Evolutionary conservation across 306 rosid species (phyloP), one percentile per base, ranked within the genome.

Genomic region (Gastrolobium bilobum): DNA sequence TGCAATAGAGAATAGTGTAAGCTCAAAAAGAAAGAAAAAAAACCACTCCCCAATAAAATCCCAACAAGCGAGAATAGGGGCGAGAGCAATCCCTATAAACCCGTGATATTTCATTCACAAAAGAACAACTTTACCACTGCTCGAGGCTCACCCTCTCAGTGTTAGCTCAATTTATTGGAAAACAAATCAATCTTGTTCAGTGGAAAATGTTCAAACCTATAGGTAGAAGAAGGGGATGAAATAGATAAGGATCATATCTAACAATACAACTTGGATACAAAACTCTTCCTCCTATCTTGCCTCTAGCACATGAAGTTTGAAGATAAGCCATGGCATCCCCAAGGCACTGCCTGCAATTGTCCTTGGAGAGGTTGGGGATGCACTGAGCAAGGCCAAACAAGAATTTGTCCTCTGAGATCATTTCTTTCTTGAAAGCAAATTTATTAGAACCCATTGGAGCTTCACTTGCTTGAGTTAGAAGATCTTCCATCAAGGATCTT

Each of bases 351-450:
- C 6, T 79, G 77, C 82, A 79, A 8, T 37, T 59, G 2, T 79
- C 44, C 58, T 46, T 79, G 0, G 74, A 52, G 13, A 80, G 68
- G n/a, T 64, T 5, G 0, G 84, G 84, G n/a, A 13, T 64, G 51
- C 84, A 80, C 10, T 80, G 79, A 73, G 79, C 84, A 63, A 72
- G 54, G 3, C 84, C 84, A 73, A 6, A 52, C 68, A 80, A 43
- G 7, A 6, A 26, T 7, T 35, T 69, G 8, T 73, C 75, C 61
- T 40, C 68, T 46, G 35, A 34, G 13, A 11, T 11, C 7, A 40
- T 48, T 4, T 8, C 11, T 53, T 13, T 54, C 44, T 34, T 54
- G 30, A 54, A 47, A 53, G 53, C 59, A 73, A 53, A 15, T 64
- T 80, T 73, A 8, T 3, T 56, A 52, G 15, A 35, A 53, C 40